Evolutionary conservation across 176 grass and related monocot species (phyloP).

Genomic region (Paspalum vaginatum): DNA sequence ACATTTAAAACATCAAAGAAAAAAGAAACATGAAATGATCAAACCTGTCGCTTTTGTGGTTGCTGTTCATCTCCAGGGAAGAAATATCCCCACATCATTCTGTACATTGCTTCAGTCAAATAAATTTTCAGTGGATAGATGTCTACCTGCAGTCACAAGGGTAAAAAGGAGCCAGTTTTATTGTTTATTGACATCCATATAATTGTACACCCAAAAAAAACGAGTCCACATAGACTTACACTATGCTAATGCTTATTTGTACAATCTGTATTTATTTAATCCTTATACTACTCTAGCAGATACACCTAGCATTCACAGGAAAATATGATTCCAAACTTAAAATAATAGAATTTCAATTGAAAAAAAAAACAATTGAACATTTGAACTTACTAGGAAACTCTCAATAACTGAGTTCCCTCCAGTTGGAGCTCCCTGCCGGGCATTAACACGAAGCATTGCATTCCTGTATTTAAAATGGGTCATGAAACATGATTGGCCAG

Average conservation of each 20-base stretch:
- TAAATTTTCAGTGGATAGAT: slow-evolving; percentile 97
- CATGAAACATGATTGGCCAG: slow-evolving; percentile 32
- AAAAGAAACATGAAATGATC: slow-evolving; percentile 16
- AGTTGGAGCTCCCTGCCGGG: slow-evolving; percentile 92
- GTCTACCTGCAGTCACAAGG: slow-evolving; percentile 76
- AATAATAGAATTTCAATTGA: slow-evolving; percentile 23
- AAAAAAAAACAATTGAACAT: slow-evolving; percentile 20
- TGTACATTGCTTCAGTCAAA: slow-evolving; percentile 97
- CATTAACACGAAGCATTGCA: slow-evolving; percentile 93
- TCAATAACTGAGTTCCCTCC: slow-evolving; percentile 82
- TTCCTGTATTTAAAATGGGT: slow-evolving; percentile 63
- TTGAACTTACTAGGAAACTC: slow-evolving; percentile 68
- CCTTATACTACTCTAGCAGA: slow-evolving; percentile 4
- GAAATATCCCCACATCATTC: slow-evolving; percentile 98
- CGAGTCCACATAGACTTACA: background rate
- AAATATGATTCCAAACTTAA: slow-evolving; percentile 14
- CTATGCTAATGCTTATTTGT: slow-evolving; percentile 26
- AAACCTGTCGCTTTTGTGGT: slow-evolving; percentile 88
- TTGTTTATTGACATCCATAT: slow-evolving; percentile 43
- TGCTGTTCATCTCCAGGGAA: slow-evolving; percentile 96
- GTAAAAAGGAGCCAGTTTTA: slow-evolving; percentile 30
- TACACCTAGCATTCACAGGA: slow-evolving; percentile 31
- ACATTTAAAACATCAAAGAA: slow-evolving; percentile 6
- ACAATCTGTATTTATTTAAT: slow-evolving; percentile 8
- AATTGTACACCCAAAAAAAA: slow-evolving; percentile 14